Conservation (phyloP, 129 eudicot genomes). For the Deinandra increscens region DNA sequence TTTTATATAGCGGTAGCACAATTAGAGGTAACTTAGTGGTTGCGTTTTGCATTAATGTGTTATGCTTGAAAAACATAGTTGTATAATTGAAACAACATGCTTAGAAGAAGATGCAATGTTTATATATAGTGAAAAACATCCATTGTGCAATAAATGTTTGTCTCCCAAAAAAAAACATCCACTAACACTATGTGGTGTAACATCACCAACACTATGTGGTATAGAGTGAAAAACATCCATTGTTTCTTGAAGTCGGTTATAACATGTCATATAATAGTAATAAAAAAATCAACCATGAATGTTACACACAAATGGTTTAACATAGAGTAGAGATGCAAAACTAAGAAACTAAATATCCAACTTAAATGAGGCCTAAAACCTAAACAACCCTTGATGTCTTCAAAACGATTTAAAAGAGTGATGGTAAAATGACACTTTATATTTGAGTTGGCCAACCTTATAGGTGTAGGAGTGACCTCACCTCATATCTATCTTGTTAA, state of each 20-base stretch:
- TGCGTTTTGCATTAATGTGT: too few relatives aligned
- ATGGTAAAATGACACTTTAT: not conserved
- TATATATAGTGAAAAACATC: too few relatives aligned
- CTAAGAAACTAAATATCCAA: not conserved
- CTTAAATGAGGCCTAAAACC: not conserved
- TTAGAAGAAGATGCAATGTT: too few relatives aligned
- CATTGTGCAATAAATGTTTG: too few relatives aligned
- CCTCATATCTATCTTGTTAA: slow-evolving; percentile 1
- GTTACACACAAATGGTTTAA: not conserved
- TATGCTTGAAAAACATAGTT: too few relatives aligned
- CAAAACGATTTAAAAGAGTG: not conserved
- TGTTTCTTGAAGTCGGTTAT: not conserved
- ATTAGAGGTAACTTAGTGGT: too few relatives aligned
- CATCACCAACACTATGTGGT: too few relatives aligned
- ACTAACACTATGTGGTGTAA: too few relatives aligned
- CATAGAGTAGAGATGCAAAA: not conserved
- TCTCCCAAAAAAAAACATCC: too few relatives aligned
- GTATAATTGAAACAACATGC: too few relatives aligned
- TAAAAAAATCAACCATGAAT: not conserved
- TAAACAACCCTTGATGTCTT: not conserved
- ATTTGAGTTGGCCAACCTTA: not conserved
- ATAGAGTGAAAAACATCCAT: too few relatives aligned
- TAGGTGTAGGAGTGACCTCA: not conserved
- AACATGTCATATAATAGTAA: not conserved
- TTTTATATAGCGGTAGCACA: too few relatives aligned